These are phyloP conservation scores for Pochonia chlamydosporia DNA, from an alignment of 2,329 filamentous ascomycete species.

Conservation along the genomic window DNA sequence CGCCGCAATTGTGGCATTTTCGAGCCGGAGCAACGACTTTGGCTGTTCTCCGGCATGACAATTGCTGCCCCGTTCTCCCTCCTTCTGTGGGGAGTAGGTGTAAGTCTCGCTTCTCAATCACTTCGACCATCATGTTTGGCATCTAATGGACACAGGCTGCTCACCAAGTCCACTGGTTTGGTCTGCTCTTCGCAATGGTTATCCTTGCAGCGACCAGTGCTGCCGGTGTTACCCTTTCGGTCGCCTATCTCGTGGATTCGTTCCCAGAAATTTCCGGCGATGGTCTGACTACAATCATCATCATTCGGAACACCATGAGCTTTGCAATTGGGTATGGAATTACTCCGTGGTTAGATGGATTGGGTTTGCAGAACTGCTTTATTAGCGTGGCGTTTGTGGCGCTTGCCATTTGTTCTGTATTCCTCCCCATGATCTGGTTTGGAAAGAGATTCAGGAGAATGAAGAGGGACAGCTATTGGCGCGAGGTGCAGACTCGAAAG, in stretches of 20 bases:
- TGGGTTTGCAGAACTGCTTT: constrained; percentile 38
- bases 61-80: constrained; percentile 22
- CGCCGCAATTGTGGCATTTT: constrained; percentile 34
- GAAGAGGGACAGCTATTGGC: constrained; percentile 15
- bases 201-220: constrained; percentile 26
- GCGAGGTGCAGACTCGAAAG: constrained; percentile 5
- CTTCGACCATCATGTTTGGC: background rate
- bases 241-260: constrained; percentile 35
- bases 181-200: constrained; percentile 34
- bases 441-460: constrained; percentile 26
- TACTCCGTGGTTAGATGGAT: constrained; percentile 35
- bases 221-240: constrained; percentile 28
- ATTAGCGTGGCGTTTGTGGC: constrained; percentile 34
- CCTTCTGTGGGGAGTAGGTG: constrained; percentile 28
- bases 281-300: constrained; percentile 31
- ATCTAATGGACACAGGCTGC: constrained; percentile 17
- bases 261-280: constrained; percentile 35
- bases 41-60: constrained; percentile 28
- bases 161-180: constrained; percentile 35
- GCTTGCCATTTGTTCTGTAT: constrained; percentile 31
- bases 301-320: constrained; percentile 32
- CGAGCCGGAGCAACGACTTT: constrained; percentile 36
- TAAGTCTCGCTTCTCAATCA: constrained; percentile 5
- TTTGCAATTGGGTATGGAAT: constrained; percentile 33
- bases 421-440: constrained; percentile 41